Evolutionary conservation across 1,284 basidiomycete species (phyloP).

Genomic region (Sanghuangporus baumii): DNA sequence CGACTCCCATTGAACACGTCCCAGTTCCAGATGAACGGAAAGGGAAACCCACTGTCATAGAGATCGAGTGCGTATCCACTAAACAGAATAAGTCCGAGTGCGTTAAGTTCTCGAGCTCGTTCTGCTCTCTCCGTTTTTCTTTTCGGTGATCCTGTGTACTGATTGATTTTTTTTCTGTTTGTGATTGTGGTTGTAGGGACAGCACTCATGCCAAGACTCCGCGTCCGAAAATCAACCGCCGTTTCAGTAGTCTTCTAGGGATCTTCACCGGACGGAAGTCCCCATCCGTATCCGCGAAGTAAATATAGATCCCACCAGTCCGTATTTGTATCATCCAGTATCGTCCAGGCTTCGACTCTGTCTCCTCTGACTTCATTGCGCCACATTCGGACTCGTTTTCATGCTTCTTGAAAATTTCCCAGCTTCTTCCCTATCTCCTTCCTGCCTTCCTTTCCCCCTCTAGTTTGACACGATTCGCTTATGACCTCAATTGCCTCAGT

Average conservation of each 20-base stretch:
- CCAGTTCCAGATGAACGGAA: conserved; percentile 2
- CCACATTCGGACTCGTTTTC: neutral
- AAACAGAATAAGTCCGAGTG: neutral
- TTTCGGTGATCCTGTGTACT: neutral
- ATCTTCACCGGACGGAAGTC: conserved; percentile 10
- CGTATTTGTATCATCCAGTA: neutral
- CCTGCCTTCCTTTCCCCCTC: neutral
- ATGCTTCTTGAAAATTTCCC: neutral
- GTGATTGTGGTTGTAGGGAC: neutral
- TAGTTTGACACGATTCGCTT: neutral
- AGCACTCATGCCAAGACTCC: neutral
- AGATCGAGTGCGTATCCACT: conserved; percentile 2
- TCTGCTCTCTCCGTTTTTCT: neutral
- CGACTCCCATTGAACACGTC: neutral
- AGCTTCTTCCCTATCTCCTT: neutral
- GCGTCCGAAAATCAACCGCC: conserved; percentile 12
- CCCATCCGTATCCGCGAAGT: conserved; percentile 1
- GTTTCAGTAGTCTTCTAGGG: conserved; percentile 11
- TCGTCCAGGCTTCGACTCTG: neutral
- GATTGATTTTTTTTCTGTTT: too few relatives aligned
- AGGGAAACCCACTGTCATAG: conserved; percentile 3
- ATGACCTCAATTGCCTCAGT: conserved; percentile 2
- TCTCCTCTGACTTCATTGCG: neutral
- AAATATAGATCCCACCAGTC: neutral
- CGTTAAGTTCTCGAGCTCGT: neutral